Evolutionary conservation across 1,139 yeast genomes (phyloP), one percentile per base, ranked within the genome.

Genomic region (Suhomyces bokatorum): DNA sequence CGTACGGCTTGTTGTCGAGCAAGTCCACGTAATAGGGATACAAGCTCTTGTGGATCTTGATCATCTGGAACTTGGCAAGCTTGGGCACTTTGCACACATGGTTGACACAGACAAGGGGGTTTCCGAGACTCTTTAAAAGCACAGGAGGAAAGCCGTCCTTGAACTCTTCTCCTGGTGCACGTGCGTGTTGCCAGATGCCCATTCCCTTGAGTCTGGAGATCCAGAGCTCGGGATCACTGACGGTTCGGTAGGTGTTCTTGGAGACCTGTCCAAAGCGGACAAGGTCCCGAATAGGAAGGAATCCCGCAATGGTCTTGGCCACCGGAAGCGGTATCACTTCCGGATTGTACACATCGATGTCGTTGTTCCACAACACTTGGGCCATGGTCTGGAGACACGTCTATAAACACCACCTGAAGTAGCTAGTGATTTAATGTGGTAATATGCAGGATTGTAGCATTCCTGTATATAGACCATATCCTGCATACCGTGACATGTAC

Each of bases 201-300:
- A 85, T 69, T 24, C 57, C 61, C 49, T 61, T 65, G 42, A 86
- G 64, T 56, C 76, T 71, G 5, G 67, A 54, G 5, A 75, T 58
- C 91, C 91, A 86, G 20, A 81, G 58, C 13, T 59, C 57, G 6
- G 73, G 68, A 45, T 73, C 69, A 48, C 62, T 63, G 30, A 62
- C 74, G 1, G 76, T 65, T 32, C 59, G 60, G 47, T 66, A 58
- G 1, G 77, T 63, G 51, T 74, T 74, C 46, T 59, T 62, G 13
- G 77, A 72, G 3, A 71, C 69, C 34, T 55, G 60, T 9, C 69
- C 59, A 49, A 74, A 74, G 16, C 60, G 52, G 20, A 73, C 42
- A 32, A 74, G 57, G 45, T 73, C 79, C 13, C 62, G 67, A 5
- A 74, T 56, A 9, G 68, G 60, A 35, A 74, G 54, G 51, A 70